A percentile compares a stretch with the other conserved stretches of the same genome.
phyloP scores from a whole-genome alignment of 1,139 yeast species.

The Sugiyamaella grinbergsii region DNA sequence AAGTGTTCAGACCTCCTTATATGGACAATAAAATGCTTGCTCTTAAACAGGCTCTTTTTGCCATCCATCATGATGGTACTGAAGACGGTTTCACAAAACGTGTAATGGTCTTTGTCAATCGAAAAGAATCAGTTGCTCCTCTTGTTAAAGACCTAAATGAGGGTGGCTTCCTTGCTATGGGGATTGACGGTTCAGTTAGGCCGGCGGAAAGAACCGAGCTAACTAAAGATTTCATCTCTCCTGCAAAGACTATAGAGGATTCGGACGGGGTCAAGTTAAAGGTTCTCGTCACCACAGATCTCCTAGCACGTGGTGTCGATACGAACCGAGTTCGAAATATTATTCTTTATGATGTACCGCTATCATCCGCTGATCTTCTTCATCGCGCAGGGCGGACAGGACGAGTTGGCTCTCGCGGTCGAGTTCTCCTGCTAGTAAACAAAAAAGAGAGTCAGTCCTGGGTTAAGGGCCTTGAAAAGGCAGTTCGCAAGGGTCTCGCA shows the following conservation, averaged over 20 bases:
- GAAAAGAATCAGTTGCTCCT: constrained; percentile 61
- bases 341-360: constrained; percentile 81
- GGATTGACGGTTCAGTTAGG: constrained; percentile 65
- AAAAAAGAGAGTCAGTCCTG: constrained; percentile 69
- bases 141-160: constrained; percentile 57
- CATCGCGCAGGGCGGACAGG: constrained; percentile 97
- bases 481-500: constrained; percentile 51
- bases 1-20: constrained; percentile 73
- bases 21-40: constrained; percentile 83
- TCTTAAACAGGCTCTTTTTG: constrained; percentile 83
- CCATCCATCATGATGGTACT: constrained; percentile 80
- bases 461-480: constrained; percentile 81
- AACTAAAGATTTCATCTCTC: constrained; percentile 62
- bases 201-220: constrained; percentile 59
- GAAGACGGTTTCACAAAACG: constrained; percentile 78
- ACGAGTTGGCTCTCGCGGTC: constrained; percentile 83
- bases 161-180: constrained; percentile 63
- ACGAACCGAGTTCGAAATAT: constrained; percentile 82
- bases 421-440: constrained; percentile 76
- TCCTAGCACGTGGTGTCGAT: constrained; percentile 87
- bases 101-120: constrained; percentile 84
- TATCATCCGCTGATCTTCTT: constrained; percentile 78
- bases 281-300: constrained; percentile 85
- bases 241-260: constrained; percentile 50
- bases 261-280: constrained; percentile 42